A percentile compares a stretch with the other conserved stretches of the same genome.
Conservation (phyloP, 257 asterid species). For the Solanum rostratum region DNA sequence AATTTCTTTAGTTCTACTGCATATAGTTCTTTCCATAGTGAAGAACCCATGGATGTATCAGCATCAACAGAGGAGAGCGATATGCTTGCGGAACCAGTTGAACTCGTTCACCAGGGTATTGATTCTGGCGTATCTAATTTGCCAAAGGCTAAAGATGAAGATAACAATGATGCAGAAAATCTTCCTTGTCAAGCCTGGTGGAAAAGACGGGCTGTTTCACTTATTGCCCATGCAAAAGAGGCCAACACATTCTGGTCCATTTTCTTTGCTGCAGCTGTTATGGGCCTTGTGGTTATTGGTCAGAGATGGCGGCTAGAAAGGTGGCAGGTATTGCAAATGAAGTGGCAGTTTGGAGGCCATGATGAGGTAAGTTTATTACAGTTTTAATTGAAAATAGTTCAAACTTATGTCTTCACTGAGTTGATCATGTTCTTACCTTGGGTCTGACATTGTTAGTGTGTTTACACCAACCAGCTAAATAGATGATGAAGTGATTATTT, state of each 20-base stretch:
- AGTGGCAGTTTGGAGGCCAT: slow-evolving; percentile 34
- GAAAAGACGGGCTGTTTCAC: slow-evolving; percentile 60
- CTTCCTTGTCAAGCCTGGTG: slow-evolving; percentile 93
- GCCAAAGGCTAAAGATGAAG: slow-evolving; percentile 23
- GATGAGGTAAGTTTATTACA: slow-evolving; percentile 37
- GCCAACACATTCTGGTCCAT: slow-evolving; percentile 77
- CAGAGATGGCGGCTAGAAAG: slow-evolving; percentile 76
- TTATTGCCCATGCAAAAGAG: slow-evolving; percentile 69
- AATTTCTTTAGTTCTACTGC: slow-evolving; percentile 22
- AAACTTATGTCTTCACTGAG: background rate
- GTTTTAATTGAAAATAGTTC: background rate
- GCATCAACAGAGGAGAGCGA: slow-evolving; percentile 20
- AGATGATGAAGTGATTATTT: background rate
- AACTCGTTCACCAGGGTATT: slow-evolving; percentile 13
- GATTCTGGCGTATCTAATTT: slow-evolving; percentile 26
- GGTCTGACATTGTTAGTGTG: background rate
- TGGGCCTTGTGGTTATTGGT: slow-evolving; percentile 79
- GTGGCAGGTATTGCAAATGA: slow-evolving; percentile 56
- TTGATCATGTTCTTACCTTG: background rate
- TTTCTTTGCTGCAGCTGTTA: slow-evolving; percentile 73
- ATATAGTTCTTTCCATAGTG: slow-evolving; percentile 28
- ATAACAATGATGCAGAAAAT: slow-evolving; percentile 25
- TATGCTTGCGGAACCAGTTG: slow-evolving; percentile 15
- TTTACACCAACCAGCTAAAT: background rate
- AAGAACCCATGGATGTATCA: slow-evolving; percentile 15